A percentile compares a stretch with the other conserved stretches of the same genome.
Evolutionary conservation across 306 rosid genomes (phyloP).

Genomic region (Lupinus albus): DNA sequence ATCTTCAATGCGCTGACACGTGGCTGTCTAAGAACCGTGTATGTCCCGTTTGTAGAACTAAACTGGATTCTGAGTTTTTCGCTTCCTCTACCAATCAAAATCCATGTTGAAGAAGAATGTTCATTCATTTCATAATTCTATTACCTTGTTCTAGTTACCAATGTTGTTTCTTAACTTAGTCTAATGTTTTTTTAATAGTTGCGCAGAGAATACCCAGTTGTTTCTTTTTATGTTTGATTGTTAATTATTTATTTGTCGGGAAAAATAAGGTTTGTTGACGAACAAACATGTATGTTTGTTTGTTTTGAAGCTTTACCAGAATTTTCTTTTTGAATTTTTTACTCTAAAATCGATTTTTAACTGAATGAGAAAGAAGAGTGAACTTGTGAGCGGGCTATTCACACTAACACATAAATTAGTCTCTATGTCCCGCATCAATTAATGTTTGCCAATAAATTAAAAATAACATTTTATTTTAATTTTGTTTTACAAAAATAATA

Average conservation of each 20-base stretch:
- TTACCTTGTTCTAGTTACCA: too few relatives aligned
- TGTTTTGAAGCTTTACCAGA: neutral
- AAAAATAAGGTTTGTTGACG: neutral
- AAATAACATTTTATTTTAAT: too few relatives aligned
- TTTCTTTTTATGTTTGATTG: neutral
- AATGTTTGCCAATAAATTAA: too few relatives aligned
- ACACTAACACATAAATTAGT: constrained; percentile 33
- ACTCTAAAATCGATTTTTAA: too few relatives aligned
- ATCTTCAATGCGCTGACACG: constrained; percentile 71
- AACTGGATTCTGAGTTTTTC: constrained; percentile 49
- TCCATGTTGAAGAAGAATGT: constrained; percentile 44
- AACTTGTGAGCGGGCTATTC: constrained; percentile 9
- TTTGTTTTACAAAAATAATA: too few relatives aligned
- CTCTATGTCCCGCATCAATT: too few relatives aligned
- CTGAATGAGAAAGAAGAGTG: neutral
- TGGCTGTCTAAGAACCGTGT: constrained; percentile 76
- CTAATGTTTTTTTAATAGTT: too few relatives aligned
- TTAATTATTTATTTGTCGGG: neutral
- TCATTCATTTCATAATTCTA: too few relatives aligned
- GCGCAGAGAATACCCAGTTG: too few relatives aligned
- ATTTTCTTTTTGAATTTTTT: neutral
- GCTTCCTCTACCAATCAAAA: constrained; percentile 42
- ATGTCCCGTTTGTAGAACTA: constrained; percentile 75
- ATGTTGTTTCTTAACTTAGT: too few relatives aligned
- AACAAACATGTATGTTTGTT: neutral